phyloP scores from a whole-genome alignment of 805 yeast species.

The Candida namnaoensis region DNA sequence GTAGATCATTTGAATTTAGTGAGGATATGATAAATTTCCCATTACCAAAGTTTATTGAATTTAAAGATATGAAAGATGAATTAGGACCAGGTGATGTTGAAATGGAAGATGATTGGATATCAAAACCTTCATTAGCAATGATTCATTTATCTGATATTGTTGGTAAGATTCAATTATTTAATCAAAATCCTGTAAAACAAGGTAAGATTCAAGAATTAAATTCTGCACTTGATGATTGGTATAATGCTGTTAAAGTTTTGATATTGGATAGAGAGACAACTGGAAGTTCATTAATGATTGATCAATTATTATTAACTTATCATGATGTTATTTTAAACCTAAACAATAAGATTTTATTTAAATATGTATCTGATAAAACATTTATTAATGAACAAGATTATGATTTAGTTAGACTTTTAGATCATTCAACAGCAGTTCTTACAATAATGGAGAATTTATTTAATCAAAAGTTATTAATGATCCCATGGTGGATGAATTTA shows the following conservation, averaged over 20 bases:
- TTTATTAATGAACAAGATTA: slow-evolving; percentile 12
- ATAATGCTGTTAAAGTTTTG: slow-evolving; percentile 11
- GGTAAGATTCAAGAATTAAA: slow-evolving; percentile 4
- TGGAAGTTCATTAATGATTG: slow-evolving; percentile 2
- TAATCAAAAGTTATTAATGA: slow-evolving; percentile 18
- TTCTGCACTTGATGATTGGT: slow-evolving; percentile 2
- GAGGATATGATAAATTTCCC: slow-evolving; percentile 27
- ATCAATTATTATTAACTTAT: slow-evolving; percentile 13
- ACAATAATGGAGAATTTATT: slow-evolving; percentile 22
- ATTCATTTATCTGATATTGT: slow-evolving; percentile 32
- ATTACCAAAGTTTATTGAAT: slow-evolving; percentile 17
- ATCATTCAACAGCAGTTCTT: slow-evolving; percentile 22
- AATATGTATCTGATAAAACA: slow-evolving; percentile 7
- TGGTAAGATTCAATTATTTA: slow-evolving; percentile 24
- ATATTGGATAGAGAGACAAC: slow-evolving; percentile 2
- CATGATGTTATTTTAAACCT: slow-evolving; percentile 11
- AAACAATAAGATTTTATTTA: slow-evolving; percentile 10
- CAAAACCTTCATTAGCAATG: slow-evolving; percentile 36
- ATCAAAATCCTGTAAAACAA: slow-evolving; percentile 10
- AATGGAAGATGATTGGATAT: slow-evolving; percentile 38
- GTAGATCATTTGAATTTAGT: slow-evolving; percentile 29
- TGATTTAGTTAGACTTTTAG: slow-evolving; percentile 17
- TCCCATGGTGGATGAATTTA: slow-evolving; percentile 48
- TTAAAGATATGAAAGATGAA: not conserved
- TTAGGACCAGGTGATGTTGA: slow-evolving; percentile 3